Percentiles rank a stretch among this genome's conserved stretches.
Evolutionary conservation across 2,329 filamentous ascomycete species (phyloP).

Genomic region (Diaporthe citrichinensis): DNA sequence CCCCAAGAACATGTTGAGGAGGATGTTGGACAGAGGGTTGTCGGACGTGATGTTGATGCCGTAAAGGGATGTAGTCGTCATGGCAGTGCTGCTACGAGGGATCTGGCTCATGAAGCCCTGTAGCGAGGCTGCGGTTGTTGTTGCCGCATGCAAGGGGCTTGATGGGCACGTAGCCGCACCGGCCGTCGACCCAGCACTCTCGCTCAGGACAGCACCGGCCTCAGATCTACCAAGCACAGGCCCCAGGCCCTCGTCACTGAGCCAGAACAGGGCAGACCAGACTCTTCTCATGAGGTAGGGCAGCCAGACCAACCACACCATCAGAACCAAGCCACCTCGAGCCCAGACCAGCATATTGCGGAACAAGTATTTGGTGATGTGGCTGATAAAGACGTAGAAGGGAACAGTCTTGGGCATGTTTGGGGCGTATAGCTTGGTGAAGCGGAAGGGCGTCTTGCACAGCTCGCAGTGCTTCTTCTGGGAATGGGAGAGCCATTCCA

Average conservation of each 20-base stretch:
- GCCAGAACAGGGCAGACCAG: constrained; percentile 96
- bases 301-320: constrained; percentile 90
- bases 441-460: constrained; percentile 97
- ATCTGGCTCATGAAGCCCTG: constrained; percentile 54
- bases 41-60: constrained; percentile 51
- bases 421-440: constrained; percentile 96
- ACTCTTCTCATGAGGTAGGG: constrained; percentile 92
- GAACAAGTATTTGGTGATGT: constrained; percentile 80
- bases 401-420: constrained; percentile 92
- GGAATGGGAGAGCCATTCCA: constrained; percentile 98
- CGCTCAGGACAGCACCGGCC: constrained; percentile 47
- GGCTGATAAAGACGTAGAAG: constrained; percentile 82
- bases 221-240: constrained; percentile 46
- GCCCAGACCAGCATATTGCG: constrained; percentile 83
- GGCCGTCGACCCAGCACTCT: constrained; percentile 41
- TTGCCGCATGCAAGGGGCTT: constrained; percentile 54
- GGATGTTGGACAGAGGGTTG: constrained; percentile 52
- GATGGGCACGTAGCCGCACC: constrained; percentile 55
- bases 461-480: constrained; percentile 99
- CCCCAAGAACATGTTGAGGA: constrained; percentile 45
- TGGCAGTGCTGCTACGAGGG: constrained; percentile 49
- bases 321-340: constrained; percentile 81
- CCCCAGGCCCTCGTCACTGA: constrained; percentile 82
- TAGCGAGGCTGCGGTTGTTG: constrained; percentile 55
- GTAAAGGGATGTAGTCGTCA: constrained; percentile 45